phyloP scores from a whole-genome alignment of 495 filamentous ascomycete species.

The Penicillium egyptiacum region DNA sequence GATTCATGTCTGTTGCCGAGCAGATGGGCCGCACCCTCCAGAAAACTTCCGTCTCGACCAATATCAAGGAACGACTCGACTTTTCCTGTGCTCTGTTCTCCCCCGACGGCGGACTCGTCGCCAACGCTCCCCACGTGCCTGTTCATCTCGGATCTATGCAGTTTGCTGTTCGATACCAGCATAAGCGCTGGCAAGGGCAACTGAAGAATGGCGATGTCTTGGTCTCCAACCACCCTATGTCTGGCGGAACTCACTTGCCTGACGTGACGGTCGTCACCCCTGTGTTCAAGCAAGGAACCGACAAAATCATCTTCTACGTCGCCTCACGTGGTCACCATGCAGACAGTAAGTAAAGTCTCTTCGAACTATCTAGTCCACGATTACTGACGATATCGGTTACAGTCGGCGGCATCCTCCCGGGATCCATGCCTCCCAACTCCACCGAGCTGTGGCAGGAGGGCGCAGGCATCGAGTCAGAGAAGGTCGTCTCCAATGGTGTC shows the following conservation, averaged over 20 bases:
- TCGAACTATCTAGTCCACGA: no score
- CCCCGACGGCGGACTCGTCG: conserved; percentile 73
- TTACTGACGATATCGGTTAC: no score
- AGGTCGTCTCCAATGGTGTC: conserved; percentile 83
- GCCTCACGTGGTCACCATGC: conserved; percentile 94
- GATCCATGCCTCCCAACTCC: conserved; percentile 95
- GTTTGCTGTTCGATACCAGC: conserved; percentile 94
- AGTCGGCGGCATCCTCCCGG: conserved; percentile 88
- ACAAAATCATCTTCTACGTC: conserved; percentile 59
- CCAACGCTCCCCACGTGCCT: conserved; percentile 78
- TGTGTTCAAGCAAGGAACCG: no score
- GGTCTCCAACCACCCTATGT: conserved; percentile 94
- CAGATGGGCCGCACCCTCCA: conserved; percentile 89
- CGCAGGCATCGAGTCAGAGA: conserved; percentile 89
- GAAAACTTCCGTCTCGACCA: conserved; percentile 87
- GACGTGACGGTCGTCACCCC: conserved; percentile 73
- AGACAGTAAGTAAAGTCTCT: conserved; percentile 51
- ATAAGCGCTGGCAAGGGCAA: conserved; percentile 85
- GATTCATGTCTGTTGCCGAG: conserved; percentile 94
- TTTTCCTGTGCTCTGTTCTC: conserved; percentile 92
- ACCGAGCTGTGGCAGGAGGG: conserved; percentile 93
- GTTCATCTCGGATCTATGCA: conserved; percentile 90
- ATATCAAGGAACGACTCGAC: conserved; percentile 90
- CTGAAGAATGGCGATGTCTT: conserved; percentile 90
- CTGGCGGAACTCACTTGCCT: conserved; percentile 82